phyloP scores from a whole-genome alignment of 2,329 filamentous ascomycete species.

The Sporothrix phasma region DNA sequence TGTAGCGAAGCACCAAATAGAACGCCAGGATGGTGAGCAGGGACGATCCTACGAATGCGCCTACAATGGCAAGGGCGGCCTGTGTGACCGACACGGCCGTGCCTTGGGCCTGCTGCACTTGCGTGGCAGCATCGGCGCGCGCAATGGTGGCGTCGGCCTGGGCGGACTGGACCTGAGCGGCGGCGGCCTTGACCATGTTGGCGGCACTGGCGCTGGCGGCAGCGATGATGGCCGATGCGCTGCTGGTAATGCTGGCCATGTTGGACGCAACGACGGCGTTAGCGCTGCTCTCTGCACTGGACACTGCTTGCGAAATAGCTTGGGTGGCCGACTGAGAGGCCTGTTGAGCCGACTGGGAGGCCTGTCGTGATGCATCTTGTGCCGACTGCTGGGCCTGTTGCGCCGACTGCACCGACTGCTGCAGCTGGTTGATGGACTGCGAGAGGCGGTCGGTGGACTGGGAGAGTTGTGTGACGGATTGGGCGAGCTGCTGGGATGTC shows the following conservation, averaged over 20 bases:
- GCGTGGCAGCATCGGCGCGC: slow-evolving; percentile 24
- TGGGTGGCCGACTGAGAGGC: too few relatives aligned
- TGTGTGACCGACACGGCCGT: slow-evolving; percentile 33
- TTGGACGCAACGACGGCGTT: slow-evolving; percentile 20
- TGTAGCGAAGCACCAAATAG: slow-evolving; percentile 27
- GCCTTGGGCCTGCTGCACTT: slow-evolving; percentile 28
- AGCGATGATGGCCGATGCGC: slow-evolving; percentile 24
- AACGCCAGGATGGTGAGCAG: slow-evolving; percentile 31
- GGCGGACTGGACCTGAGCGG: slow-evolving; percentile 24
- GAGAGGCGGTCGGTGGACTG: slow-evolving; percentile 26
- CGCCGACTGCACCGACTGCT: slow-evolving; percentile 21
- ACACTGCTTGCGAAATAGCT: too few relatives aligned
- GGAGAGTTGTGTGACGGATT: slow-evolving; percentile 23
- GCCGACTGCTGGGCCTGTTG: slow-evolving; percentile 22
- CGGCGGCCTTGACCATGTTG: slow-evolving; percentile 20
- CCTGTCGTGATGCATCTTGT: slow-evolving; percentile 20
- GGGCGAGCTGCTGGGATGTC: slow-evolving; percentile 26
- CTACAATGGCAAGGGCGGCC: slow-evolving; percentile 33
- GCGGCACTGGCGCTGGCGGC: slow-evolving; percentile 5
- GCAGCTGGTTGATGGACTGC: slow-evolving; percentile 23
- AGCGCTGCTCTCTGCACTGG: slow-evolving; percentile 24
- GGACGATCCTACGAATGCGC: slow-evolving; percentile 33
- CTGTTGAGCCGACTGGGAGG: slow-evolving; percentile 23
- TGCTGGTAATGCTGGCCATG: slow-evolving; percentile 24
- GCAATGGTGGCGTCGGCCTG: slow-evolving; percentile 26